phyloP scores from a whole-genome alignment of 257 asterid species.

The Solanum stenotomum region DNA sequence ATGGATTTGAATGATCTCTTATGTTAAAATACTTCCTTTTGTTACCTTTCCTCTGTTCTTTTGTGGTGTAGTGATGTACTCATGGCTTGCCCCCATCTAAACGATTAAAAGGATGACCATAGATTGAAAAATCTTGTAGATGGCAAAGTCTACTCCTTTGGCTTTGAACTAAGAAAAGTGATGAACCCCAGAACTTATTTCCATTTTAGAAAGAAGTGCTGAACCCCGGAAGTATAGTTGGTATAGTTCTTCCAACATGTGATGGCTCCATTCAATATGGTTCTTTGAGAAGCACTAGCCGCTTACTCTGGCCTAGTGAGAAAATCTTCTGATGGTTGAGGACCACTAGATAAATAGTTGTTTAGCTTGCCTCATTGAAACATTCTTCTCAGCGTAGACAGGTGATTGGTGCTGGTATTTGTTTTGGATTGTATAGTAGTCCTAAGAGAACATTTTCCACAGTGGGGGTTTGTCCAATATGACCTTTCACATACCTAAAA shows the following conservation, averaged over 20 bases:
- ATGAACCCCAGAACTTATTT: neutral
- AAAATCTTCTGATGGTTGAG: neutral
- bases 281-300: neutral
- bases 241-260: neutral
- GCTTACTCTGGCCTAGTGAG: neutral
- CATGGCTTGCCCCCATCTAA: neutral
- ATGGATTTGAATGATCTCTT: neutral
- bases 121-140: neutral
- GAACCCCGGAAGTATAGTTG: neutral
- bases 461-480: neutral
- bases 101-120: neutral
- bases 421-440: neutral
- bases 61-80: neutral
- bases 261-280: neutral
- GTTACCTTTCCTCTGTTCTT: neutral
- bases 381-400: neutral
- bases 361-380: neutral
- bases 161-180: neutral
- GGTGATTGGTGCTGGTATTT: neutral
- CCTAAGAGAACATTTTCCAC: neutral
- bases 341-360: neutral
- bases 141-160: neutral
- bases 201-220: neutral
- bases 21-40: neutral
- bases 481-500: neutral